Conservation (phyloP, 805 yeast species). For the Starmera amethionina region DNA sequence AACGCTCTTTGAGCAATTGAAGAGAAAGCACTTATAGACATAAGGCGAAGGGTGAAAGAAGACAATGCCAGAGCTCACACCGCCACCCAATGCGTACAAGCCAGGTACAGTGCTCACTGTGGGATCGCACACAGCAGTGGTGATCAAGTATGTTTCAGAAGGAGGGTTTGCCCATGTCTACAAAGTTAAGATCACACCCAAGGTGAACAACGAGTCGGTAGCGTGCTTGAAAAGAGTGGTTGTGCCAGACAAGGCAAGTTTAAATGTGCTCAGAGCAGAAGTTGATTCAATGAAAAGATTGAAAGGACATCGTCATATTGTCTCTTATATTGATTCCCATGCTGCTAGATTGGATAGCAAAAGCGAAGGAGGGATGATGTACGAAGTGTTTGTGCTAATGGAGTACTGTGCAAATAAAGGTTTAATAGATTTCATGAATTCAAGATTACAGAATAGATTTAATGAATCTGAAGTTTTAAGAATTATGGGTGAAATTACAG, state of each 20-base stretch:
- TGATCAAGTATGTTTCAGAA: slow-evolving; percentile 66
- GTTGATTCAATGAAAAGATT: slow-evolving; percentile 95
- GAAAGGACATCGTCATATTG: slow-evolving; percentile 69
- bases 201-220: slow-evolving; percentile 37
- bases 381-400: slow-evolving; percentile 74
- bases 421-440: slow-evolving; percentile 70
- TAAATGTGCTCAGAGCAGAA: slow-evolving; percentile 81
- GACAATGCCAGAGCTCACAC: slow-evolving; percentile 17
- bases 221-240: slow-evolving; percentile 93
- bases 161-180: slow-evolving; percentile 98
- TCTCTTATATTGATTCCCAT: slow-evolving; percentile 89
- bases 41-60: background rate
- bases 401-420: slow-evolving; percentile 72
- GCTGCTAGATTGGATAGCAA: slow-evolving; percentile 53
- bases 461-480: slow-evolving; percentile 58
- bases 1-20: background rate
- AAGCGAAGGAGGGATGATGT: slow-evolving; percentile 33
- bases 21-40: background rate
- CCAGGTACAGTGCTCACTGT: slow-evolving; percentile 77
- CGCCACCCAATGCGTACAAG: slow-evolving; percentile 53
- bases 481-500: slow-evolving; percentile 60
- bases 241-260: slow-evolving; percentile 81
- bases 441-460: slow-evolving; percentile 54
- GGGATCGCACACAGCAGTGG: slow-evolving; percentile 68
- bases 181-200: slow-evolving; percentile 59